Evolutionary conservation across 148 eudicot species (phyloP).

Genomic region (Heliosperma pusillum): DNA sequence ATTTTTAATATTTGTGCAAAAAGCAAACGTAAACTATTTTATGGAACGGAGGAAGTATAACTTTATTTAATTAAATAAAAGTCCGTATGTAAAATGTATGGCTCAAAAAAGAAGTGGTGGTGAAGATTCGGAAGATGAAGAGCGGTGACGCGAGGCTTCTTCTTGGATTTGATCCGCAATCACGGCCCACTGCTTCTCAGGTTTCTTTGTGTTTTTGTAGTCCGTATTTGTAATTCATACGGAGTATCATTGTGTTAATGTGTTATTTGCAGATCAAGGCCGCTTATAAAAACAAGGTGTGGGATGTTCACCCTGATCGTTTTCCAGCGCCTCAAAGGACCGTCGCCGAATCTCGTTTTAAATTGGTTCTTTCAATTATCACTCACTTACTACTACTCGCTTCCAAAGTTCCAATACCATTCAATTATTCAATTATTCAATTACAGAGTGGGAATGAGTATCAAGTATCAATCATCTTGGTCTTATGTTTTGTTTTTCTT

Average conservation of each 20-base stretch:
- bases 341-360: conserved; percentile 54
- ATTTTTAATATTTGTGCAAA: too few relatives aligned
- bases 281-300: conserved; percentile 58
- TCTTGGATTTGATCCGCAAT: conserved; percentile 45
- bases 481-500: too few relatives aligned
- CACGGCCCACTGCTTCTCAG: conserved; percentile 44
- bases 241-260: too few relatives aligned
- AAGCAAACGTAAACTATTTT: too few relatives aligned
- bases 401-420: neutral
- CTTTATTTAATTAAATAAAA: too few relatives aligned
- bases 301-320: conserved; percentile 74
- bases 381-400: too few relatives aligned
- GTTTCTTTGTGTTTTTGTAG: too few relatives aligned
- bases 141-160: conserved; percentile 38
- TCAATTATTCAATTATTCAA: neutral
- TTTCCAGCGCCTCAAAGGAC: conserved; percentile 43
- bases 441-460: too few relatives aligned
- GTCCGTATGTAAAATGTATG: neutral
- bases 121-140: conserved; percentile 24
- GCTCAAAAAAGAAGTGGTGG: neutral
- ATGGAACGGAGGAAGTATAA: too few relatives aligned
- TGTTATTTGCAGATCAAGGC: conserved; percentile 62
- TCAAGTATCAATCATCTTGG: neutral
- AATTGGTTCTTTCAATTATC: conserved; percentile 37
- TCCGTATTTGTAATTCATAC: too few relatives aligned